Evolutionary conservation across 2,329 filamentous ascomycete species (phyloP), one percentile per base, ranked within the genome.

Genomic region (Coniochaeta prunicola): DNA sequence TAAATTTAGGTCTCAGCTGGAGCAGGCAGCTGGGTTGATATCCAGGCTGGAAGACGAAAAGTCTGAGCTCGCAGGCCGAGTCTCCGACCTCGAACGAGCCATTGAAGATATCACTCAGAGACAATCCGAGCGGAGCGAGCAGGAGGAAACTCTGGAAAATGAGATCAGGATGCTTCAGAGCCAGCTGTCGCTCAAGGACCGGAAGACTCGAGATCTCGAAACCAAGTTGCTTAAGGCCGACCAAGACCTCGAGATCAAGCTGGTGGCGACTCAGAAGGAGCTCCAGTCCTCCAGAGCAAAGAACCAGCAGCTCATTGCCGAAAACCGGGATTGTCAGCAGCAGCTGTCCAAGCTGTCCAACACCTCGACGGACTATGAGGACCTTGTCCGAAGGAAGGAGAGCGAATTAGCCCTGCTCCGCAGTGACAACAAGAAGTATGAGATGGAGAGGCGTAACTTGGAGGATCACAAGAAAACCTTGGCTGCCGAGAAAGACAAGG

Each of bases 361-460:
- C 55, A 97, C 93, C 0, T 96, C 93, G 0, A 96, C 92, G 0
- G 91, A 92, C 68, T 97, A 96, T 64, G 94, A 99, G 73, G 93
- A 97, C 66, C 83, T 97, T 48, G 89, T 99, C 26, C 84, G 92
- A 26, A 88, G 90, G 60, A 99, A 97, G 71, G 94, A 99, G 70
- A 96, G 92, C 71, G 96, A 99, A 69, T 78, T 99, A 21, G 83
- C 88, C 0, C 81, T 97, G 53, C 80, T 97, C 34, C 91, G 92
- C 65, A 86, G 86, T 12, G 94, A 99, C 70, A 85, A 92, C 63
- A 90, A 89, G 70, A 91, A 88, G 63, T 88, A 89, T 64, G 90
- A 96, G 70, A 85, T 87, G 57, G 92, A 97, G 66, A 89, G 88
- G 31, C 86, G 85, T 62, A 81, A 80, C 15, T 85, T 96, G 36